phyloP scores from a whole-genome alignment of 1,284 basidiomycete genomes.

The Puccinia novopanici region DNA sequence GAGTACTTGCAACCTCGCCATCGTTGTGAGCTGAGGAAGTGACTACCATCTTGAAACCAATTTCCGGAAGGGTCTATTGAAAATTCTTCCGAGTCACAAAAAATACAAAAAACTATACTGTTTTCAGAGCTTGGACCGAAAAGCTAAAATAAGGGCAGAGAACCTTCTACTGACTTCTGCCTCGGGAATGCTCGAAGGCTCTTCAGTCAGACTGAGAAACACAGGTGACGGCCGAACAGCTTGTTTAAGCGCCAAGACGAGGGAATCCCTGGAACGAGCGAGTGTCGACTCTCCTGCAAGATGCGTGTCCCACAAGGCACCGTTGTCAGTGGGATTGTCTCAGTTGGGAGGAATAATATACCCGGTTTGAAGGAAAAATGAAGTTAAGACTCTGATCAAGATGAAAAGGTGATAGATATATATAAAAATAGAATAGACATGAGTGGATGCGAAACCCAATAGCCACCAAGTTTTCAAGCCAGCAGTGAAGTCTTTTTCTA shows the following conservation, averaged over 20 bases:
- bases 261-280: neutral
- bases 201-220: neutral
- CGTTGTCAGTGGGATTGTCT: neutral
- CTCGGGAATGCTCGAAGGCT: neutral
- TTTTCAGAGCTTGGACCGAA: conserved; percentile 6
- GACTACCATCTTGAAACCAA: conserved; percentile 27
- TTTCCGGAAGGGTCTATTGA: neutral
- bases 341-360: neutral
- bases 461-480: conserved; percentile 10
- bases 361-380: neutral
- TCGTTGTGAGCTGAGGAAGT: neutral
- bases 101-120: conserved; percentile 1
- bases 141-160: neutral
- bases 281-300: neutral
- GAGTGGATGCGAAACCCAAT: neutral
- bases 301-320: neutral
- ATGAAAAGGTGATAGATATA: neutral
- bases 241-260: neutral
- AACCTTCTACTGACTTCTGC: conserved; percentile 26
- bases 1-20: neutral
- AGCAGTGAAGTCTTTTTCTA: neutral
- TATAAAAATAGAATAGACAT: neutral
- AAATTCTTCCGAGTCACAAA: conserved; percentile 16
- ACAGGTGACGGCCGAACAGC: neutral
- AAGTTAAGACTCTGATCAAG: neutral